Base-by-base conservation (phyloP, 2,329 filamentous ascomycete species). In the Mycosphaerella sp. region DNA sequence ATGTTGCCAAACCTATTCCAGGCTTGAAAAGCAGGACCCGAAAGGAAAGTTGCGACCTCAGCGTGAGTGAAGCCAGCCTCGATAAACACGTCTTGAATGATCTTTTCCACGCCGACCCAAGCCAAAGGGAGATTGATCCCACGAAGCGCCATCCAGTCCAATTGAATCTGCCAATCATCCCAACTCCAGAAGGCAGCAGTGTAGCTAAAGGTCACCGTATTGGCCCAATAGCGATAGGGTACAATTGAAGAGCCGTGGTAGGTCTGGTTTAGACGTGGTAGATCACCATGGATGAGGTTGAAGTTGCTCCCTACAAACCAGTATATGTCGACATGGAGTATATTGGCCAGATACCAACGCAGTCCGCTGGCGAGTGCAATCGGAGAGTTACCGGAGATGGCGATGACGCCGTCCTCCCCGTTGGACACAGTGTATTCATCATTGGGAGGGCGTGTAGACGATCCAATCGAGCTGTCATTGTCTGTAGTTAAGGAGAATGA, bases 1-100 rank as follows among this genome's bases (percentile, higher is more conserved):
- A 77, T 78, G 58, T 80, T 80, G 8, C 76, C 77, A 52, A 80
- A 76, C n/a, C 75, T 73, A 57, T 79, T 79, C 77, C 77, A 80
- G 9, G 76, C 68, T 54, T 77, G 75, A 53, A 79, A 79, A 0
- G 76, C 76, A 1, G 77, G 77, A 0, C 77, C 76, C 46, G 72
- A 76, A 49, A 80, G 67, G 62, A 77, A 80, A 1, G 70, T 64
- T 1, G 67, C 48, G 45, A 79, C 76, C 26, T 79, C 75, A 4
- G 65, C 60, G 38, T 76, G 66, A 0, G 68, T 71, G 38, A 80
- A 68, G 6, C 75, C 74, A 14, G 75, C 65, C 2, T 76, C 75
- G 9, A 64, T 69, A 58, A 79, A 78, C 6, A 75, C 71, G 6
- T 78, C 73, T 3, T 77, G 60, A 8, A 78, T 69, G 47, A 78